phyloP scores from a whole-genome alignment of 2,329 filamentous ascomycete species.

The Aspergillaceae sp. region DNA sequence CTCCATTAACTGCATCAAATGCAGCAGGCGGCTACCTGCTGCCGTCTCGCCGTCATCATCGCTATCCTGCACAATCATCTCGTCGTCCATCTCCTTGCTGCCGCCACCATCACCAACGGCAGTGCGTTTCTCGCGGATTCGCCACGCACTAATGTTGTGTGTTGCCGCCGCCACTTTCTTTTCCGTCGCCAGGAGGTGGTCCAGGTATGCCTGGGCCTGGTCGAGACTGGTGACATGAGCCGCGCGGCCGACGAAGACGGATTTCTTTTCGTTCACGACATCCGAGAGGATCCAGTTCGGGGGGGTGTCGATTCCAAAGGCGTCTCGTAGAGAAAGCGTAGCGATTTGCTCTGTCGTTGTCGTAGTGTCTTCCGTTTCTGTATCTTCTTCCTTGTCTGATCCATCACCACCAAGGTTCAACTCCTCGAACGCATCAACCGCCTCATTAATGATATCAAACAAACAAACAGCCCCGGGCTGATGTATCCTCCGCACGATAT shows the following conservation, averaged over 20 bases:
- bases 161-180: conserved; percentile 78
- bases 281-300: conserved; percentile 68
- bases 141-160: conserved; percentile 94
- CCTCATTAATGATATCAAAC: conserved; percentile 77
- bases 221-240: conserved; percentile 60
- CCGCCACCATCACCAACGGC: background rate
- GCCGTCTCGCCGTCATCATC: conserved; percentile 95
- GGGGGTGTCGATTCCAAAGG: conserved; percentile 27
- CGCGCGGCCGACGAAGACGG: conserved; percentile 73
- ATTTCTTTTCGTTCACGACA: conserved; percentile 70
- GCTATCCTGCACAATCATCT: conserved; percentile 69
- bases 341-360: conserved; percentile 16
- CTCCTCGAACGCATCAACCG: conserved; percentile 45
- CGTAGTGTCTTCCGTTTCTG: conserved; percentile 10
- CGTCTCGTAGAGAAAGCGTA: conserved; percentile 19
- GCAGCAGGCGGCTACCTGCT: conserved; percentile 73
- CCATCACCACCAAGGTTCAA: conserved; percentile 37
- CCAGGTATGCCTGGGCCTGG: conserved; percentile 62
- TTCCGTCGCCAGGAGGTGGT: conserved; percentile 70
- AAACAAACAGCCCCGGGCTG: conserved; percentile 70
- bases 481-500: conserved; percentile 60
- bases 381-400: conserved; percentile 16
- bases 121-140: conserved; percentile 50
- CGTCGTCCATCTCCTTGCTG: conserved; percentile 27
- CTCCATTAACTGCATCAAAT: conserved; percentile 91